phyloP scores from a whole-genome alignment of 106 monocot species.

The Alisma plantagoaquatica region DNA sequence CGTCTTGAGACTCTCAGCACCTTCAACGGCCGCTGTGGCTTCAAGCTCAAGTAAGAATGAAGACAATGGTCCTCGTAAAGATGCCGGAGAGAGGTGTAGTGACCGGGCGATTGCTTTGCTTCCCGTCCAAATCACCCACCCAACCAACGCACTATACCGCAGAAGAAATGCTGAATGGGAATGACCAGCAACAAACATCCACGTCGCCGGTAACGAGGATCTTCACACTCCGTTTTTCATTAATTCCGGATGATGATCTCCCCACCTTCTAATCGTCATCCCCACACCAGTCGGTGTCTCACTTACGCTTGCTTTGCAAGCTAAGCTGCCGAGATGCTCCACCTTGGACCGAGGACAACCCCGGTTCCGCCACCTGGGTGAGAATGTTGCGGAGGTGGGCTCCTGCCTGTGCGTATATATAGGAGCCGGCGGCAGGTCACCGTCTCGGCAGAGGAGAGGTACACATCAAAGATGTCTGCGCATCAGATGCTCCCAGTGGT shows the following conservation, averaged over 20 bases:
- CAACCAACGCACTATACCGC: background rate
- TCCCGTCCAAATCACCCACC: background rate
- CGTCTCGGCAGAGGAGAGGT: too few relatives aligned
- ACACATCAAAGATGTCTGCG: too few relatives aligned
- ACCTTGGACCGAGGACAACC: too few relatives aligned
- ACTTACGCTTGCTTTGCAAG: too few relatives aligned
- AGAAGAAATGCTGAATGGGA: conserved; percentile 1
- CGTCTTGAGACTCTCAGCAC: too few relatives aligned
- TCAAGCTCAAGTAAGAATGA: background rate
- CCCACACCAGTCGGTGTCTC: too few relatives aligned
- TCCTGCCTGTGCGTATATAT: background rate
- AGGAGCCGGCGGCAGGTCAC: too few relatives aligned
- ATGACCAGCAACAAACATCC: background rate
- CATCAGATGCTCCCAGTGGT: too few relatives aligned
- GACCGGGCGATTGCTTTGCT: background rate
- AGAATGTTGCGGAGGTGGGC: background rate
- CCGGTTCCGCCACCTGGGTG: background rate
- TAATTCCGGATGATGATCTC: background rate
- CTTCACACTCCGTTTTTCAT: background rate
- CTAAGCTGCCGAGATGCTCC: too few relatives aligned
- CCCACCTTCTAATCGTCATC: background rate
- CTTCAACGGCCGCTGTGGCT: too few relatives aligned
- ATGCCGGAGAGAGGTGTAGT: too few relatives aligned
- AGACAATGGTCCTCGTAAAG: background rate
- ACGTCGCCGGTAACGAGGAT: background rate